Base-by-base conservation (phyloP, 495 filamentous ascomycete species). In the Penicillium robsamsonii region DNA sequence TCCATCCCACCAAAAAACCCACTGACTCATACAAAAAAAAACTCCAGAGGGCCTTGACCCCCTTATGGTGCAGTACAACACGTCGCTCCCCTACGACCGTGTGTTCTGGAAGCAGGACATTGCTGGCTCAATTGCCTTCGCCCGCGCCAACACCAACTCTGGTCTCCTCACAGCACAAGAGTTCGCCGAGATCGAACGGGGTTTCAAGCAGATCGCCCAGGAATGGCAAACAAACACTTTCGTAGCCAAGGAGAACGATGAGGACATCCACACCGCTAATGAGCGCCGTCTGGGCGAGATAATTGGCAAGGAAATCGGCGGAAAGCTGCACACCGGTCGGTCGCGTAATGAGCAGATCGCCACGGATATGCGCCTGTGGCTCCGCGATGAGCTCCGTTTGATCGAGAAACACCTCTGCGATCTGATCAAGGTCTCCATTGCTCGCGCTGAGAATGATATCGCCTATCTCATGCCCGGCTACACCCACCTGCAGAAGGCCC, bases 291-390 rank as follows among this genome's bases (percentile, higher is more conserved):
- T 97, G 20, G 88, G 88, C 38, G 94, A 97, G 77, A 80, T 96
- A 58, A 90, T 97, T 42, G 92, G 92, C 62, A 92, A 86, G 66
- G 80, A 88, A 3, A 86, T 91, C 31, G 91, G 86, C 2, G 92
- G 93, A 5, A 97, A 96, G 75, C 81, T 97, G 56, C 93, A 97
- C 78, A 97, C 92, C 3, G 92, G 92, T 33, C 85, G 94, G 22
- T 91, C 86, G 64, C 79, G 94, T 44, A 97, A 97, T 66, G 94
- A 97, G 75, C 94, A 97, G 75, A 82, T 97, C 56, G 91, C 87
- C 25, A 93, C 88, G 22, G 93, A 97, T 64, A 93, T 96, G 89
- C 86, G 92, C 43, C 75, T 96, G 66, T 97, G 93, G 93, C 75
- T 96, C 55, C 80, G 89, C 42, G 87, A 90, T 59, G 81, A 92